phyloP scores from a whole-genome alignment of 2,329 filamentous ascomycete genomes.

The Phyllosticta citribraziliensis region DNA sequence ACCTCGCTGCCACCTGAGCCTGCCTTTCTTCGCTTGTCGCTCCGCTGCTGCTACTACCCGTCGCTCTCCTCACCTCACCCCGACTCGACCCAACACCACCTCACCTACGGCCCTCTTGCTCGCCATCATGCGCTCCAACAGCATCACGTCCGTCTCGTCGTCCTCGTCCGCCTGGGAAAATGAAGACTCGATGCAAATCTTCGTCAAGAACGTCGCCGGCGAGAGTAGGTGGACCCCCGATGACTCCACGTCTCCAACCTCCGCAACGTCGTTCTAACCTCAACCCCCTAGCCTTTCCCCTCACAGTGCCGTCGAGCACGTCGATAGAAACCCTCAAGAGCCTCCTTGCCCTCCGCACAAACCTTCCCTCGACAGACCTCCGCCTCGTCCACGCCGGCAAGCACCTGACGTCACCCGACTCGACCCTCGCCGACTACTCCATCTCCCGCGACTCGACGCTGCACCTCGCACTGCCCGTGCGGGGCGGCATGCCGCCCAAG shows the following conservation, averaged over 20 bases:
- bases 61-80: background rate
- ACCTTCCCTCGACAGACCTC: slow-evolving; percentile 40
- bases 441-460: slow-evolving; percentile 42
- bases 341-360: slow-evolving; percentile 49
- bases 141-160: slow-evolving; percentile 34
- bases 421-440: slow-evolving; percentile 38
- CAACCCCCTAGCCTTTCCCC: slow-evolving; percentile 42
- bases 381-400: slow-evolving; percentile 50
- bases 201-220: slow-evolving; percentile 50
- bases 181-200: slow-evolving; percentile 49
- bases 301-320: slow-evolving; percentile 45
- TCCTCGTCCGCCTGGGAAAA: slow-evolving; percentile 32
- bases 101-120: background rate
- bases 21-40: background rate
- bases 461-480: slow-evolving; percentile 47
- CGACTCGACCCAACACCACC: background rate
- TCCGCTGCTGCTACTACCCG: background rate
- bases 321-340: slow-evolving; percentile 46
- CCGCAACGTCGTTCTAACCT: slow-evolving; percentile 13
- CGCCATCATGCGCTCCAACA: slow-evolving; percentile 15
- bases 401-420: slow-evolving; percentile 36
- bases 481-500: slow-evolving; percentile 52
- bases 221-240: slow-evolving; percentile 39
- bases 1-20: background rate
- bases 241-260: background rate